Base-by-base conservation (phyloP, 768 basidiomycete genomes). In the Serendipita indica region DNA sequence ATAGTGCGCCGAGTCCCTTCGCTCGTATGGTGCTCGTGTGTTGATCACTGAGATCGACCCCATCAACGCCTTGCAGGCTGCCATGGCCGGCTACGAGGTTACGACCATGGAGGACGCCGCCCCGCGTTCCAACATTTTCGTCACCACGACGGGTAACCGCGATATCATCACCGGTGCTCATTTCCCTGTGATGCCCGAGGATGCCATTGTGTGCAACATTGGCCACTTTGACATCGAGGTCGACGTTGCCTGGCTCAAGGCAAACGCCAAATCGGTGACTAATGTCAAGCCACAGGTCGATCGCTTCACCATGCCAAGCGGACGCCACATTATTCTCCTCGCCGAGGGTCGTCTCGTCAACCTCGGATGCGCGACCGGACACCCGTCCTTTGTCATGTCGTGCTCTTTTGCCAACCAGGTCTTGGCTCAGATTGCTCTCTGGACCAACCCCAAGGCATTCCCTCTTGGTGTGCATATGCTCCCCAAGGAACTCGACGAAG, bases 281-380 rank as follows among this genome's bases (percentile, higher is more conserved):
- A 97, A 98, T 75, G 77, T 99, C 74, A 99, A 99, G 78, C 96
- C 96, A 64, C 96, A 99, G 75, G 96, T 99, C 52, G 96, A 99
- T 74, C 88, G 96, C 63, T 98, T 75, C 79, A 96, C 90, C 67
- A 91, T 91, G 87, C 66, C 83, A 58, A 82, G 75, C 59, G 94
- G 93, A 60, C 88, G 91, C 61, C 96, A 98, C 77, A 74, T 99
- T 74, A 86, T 99, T 73, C 84, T 99, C 57, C 88, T 99, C 62
- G 96, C 96, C 34, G 92, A 98, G 69, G 96, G 96, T 60, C 94
- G 96, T 75, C 88, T 99, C 63, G 94, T 99, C 69, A 99, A 99
- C 81, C 78, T 99, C 69, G 94, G 94, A 58, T 98, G 94, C 72
- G 94, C 91, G 37, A 98, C 94, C 65, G 94, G 94, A 60, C 94